Evolutionary conservation across 805 yeast species (phyloP), one percentile per base, ranked within the genome.

Genomic region (Ogataea allantospora): DNA sequence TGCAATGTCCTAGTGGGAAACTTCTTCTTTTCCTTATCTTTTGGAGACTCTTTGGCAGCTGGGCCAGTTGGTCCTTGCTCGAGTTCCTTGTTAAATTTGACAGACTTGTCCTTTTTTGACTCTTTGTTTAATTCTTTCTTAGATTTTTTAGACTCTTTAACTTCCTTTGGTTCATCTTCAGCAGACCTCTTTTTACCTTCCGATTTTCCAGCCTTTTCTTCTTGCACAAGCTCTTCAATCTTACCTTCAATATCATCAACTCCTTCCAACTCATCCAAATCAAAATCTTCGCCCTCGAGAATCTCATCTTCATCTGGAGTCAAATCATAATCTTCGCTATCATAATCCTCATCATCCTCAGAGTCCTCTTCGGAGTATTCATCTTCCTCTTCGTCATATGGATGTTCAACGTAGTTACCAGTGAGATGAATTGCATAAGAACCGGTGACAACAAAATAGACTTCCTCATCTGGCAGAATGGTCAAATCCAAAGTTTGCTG

Each of bases 371-470:
- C 71, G 30, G 71, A 68, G 35, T 70, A 78, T 35, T 73, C 75
- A 45, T 61, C 65, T 42, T 71, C 77, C 37, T 77, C 83, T 28
- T 71, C 78, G 58, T 89, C 96, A 57, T 80, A 87, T 64, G 98
- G 97, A 67, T 89, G 96, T 66, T 86, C 95, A 59, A 93, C 83
- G 68, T 83, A 88, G 81, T 93, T 91, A 72, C 99, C 99, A 52
- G 86, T 73, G 55, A 93, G 71, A 65, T 91, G 95, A 50, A 93
- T 74, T 50, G 95, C 84, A 72, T 88, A 91, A 18, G 97, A 88
- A 60, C 99, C 99, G 46, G 96, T 84, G 41, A 86, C 97, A 58
- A 88, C 95, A 59, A 93, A 93, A 71, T 73, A 80, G 46, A 93
- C 88, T 60, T 89, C 95, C 70, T 93, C 99, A 57, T 81, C 91